Base-by-base conservation (phyloP, 306 rosid genomes). In the Glycine latifolia region DNA sequence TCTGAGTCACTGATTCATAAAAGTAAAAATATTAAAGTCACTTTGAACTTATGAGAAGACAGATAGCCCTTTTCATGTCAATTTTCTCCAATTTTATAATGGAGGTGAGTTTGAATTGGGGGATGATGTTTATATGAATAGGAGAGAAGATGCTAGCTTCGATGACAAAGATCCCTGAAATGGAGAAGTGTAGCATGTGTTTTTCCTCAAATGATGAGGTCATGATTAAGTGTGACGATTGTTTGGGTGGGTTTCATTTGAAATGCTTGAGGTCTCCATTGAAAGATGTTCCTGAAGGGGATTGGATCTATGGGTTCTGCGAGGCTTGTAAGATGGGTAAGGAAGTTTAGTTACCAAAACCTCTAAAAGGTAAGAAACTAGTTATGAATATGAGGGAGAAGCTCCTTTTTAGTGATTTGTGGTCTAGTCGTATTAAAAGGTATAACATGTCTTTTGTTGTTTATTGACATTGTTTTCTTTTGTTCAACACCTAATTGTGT, bases 211-310 rank as follows among this genome's bases (percentile, higher is more conserved):
- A 95, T 1, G 70, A 68, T 33, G 87, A 87, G 26, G 77, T 89
- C 35, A 93, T 95, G 99, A 82, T 95, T 37, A 98, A 95, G 85
- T 95, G 99, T 49, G 99, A 95, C 48, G 97, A 87, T 85, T 95
- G 98, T 60, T 90, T 93, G 65, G 87, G 92, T 55, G 99, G 98
- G 59, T 93, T 91, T 77, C 98, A 95, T 81, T 87, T 95, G 89
- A 91, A 88, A 70, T 95, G 99, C 83, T 86, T 95, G 91, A 88
- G 72, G 62, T 96, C 98, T 35, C 94, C 98, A 0, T 73, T 91
- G 83, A 86, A 84, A 85, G 92, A 77, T 16, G 89, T 95, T 78
- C 98, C 98, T 0, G 94, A 93, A 72, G 99, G 93, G 53, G 97
- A 91, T 83, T 95, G 98, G 97, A 78, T 82, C 3, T 95, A 97